Percentiles rank a stretch among this genome's conserved stretches.
These are phyloP conservation scores for Aureobasidium subglaciale DNA, from an alignment of 2,329 filamentous ascomycete species.

Conservation along the genomic window DNA sequence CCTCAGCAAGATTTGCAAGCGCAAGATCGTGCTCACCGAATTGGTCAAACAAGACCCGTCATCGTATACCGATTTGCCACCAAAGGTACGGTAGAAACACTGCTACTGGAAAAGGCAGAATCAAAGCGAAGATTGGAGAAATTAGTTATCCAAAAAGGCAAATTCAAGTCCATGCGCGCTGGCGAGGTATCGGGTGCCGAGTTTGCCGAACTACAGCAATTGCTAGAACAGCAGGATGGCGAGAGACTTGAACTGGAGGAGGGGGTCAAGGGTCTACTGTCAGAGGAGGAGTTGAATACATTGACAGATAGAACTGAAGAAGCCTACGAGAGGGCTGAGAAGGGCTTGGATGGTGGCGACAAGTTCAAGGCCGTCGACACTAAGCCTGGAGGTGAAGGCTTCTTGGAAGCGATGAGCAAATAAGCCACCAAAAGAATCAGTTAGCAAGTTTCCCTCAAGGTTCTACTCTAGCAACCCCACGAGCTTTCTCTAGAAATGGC, in stretches of 20 bases:
- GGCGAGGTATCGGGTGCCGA: slow-evolving; percentile 42
- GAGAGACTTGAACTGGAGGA: slow-evolving; percentile 42
- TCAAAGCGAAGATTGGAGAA: slow-evolving; percentile 90
- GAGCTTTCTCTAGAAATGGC: background rate
- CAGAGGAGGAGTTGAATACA: slow-evolving; percentile 66
- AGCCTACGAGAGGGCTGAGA: slow-evolving; percentile 66
- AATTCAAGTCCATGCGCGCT: slow-evolving; percentile 53
- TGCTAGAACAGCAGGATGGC: slow-evolving; percentile 57
- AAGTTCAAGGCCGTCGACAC: slow-evolving; percentile 60
- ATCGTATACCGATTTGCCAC: slow-evolving; percentile 92
- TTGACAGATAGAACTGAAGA: slow-evolving; percentile 68
- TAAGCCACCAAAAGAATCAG: slow-evolving; percentile 17
- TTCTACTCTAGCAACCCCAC: no score
- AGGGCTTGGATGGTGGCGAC: slow-evolving; percentile 63
- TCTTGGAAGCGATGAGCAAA: slow-evolving; percentile 43
- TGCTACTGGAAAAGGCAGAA: slow-evolving; percentile 77
- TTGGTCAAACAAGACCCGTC: slow-evolving; percentile 86
- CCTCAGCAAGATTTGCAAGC: slow-evolving; percentile 95
- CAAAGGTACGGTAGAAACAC: slow-evolving; percentile 85
- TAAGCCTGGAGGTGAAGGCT: slow-evolving; percentile 43
- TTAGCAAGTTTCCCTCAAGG: no score
- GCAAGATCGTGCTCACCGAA: slow-evolving; percentile 89
- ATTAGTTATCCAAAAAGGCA: slow-evolving; percentile 89
- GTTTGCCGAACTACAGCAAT: slow-evolving; percentile 40
- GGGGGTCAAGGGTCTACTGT: slow-evolving; percentile 60